Conservation (phyloP, 2,329 filamentous ascomycete species). For the Aspergillus awamori region DNA sequence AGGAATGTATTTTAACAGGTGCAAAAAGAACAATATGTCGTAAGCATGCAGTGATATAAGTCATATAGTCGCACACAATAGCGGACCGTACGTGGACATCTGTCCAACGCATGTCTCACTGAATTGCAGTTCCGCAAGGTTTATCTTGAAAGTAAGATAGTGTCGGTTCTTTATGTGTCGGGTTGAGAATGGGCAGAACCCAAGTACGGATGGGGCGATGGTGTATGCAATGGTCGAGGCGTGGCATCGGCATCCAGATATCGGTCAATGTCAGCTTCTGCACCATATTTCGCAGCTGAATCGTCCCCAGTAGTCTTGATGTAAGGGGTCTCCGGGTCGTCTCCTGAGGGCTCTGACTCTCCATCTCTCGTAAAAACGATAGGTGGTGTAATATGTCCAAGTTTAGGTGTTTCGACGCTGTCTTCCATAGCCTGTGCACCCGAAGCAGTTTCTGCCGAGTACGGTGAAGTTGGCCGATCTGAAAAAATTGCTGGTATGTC, state of each 20-base stretch:
- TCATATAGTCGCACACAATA: conserved; percentile 7
- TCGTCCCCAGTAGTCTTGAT: conserved; percentile 27
- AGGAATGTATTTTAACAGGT: conserved; percentile 31
- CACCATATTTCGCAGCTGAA: conserved; percentile 15
- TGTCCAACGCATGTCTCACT: conserved; percentile 7
- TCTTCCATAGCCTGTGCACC: conserved; percentile 2
- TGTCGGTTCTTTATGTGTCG: conserved; percentile 24
- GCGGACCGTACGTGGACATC: conserved; percentile 3
- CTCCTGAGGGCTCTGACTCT: not conserved
- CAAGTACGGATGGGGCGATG: conserved; percentile 29
- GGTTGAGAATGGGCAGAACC: conserved; percentile 32
- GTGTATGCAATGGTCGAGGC: conserved; percentile 36
- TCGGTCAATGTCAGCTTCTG: conserved; percentile 26
- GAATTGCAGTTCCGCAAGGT: conserved; percentile 13
- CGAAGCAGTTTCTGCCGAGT: conserved; percentile 6
- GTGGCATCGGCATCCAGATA: conserved; percentile 37
- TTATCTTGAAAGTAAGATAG: conserved; percentile 12
- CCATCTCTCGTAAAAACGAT: conserved; percentile 20
- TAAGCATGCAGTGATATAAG: conserved; percentile 23
- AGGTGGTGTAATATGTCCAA: conserved; percentile 38
- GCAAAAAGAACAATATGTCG: conserved; percentile 24
- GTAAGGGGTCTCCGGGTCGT: conserved; percentile 23
- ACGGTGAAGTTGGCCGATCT: conserved; percentile 17
- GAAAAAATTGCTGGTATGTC: conserved; percentile 8
- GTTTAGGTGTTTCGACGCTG: conserved; percentile 19